Evolutionary conservation across 495 filamentous ascomycete species (phyloP), one percentile per base, ranked within the genome.

Genomic region (Neurospora tetraspora): DNA sequence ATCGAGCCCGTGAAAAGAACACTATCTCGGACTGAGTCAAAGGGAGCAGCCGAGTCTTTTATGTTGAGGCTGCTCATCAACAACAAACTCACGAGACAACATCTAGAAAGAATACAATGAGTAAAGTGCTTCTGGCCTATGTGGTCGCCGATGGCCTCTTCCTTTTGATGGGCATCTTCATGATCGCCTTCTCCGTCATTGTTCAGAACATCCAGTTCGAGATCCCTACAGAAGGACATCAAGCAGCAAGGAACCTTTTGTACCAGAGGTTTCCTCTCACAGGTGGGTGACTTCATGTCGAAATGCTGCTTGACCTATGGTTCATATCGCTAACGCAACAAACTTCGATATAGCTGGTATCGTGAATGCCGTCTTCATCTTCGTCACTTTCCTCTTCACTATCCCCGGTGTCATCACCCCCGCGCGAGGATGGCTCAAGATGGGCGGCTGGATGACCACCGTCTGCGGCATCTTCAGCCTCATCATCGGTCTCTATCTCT

Each of bases 181-280:
- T 92, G 73, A 76, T 92, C 71, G 86, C 83, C 71, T 90, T 91
- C 74, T 87, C 89, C 27, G 76, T 92, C 76, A 83, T 89, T 73
- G 85, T 85, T 71, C 71, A 86, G 84, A 81, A 85, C 82, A 81
- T 82, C 78, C 75, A 82, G 79, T 76, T 82, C 84, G 79, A 82
- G 78, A 39, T 75, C 74, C 73, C 83, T 74, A 71, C 81, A 76
- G 73, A 91, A 80, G 77, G 82, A 80, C 70, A 80, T 79, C 73
- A 90, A 82, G 89, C 91, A 20, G 90, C 90, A 39, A 82, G 86
- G 70, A 85, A 91, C 75, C 77, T 93, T 37, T 78, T 94, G 39
- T 86, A 92, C 77, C 79, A 82, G 72, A 81, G 82, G 74, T 88
- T 90, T 76, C 90, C 91, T 47, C 77, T 91, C 40, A 86, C 82